A percentile compares a stretch with the other conserved stretches of the same genome.
Conservation (phyloP, 2,329 filamentous ascomycete genomes). For the Diaporthe nobilis region DNA sequence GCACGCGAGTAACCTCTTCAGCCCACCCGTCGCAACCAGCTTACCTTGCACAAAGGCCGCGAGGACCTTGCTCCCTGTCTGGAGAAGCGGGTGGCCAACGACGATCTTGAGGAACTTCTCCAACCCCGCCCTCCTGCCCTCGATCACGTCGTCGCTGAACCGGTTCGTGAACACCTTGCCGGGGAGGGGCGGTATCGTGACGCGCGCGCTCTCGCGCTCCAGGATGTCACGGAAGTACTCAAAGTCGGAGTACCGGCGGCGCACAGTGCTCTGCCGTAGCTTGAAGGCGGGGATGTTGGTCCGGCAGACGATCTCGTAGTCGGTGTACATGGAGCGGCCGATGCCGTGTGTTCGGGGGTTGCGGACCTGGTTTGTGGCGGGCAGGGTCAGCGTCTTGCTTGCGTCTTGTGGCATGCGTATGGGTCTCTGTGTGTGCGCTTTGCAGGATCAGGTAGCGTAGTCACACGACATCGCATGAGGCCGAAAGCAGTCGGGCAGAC, state of each 20-base stretch:
- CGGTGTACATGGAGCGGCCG: constrained; percentile 96
- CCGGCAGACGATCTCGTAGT: constrained; percentile 97
- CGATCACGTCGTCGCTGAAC: constrained; percentile 98
- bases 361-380: constrained; percentile 74
- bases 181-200: constrained; percentile 94
- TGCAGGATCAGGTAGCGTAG: background rate
- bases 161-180: constrained; percentile 99
- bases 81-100: constrained; percentile 93
- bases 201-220: constrained; percentile 92
- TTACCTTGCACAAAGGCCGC: constrained; percentile 96
- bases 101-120: constrained; percentile 98
- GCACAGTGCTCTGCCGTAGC: constrained; percentile 88
- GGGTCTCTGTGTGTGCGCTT: background rate
- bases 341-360: constrained; percentile 96
- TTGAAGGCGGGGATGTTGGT: constrained; percentile 99
- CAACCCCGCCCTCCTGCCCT: constrained; percentile 89
- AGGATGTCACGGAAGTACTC: constrained; percentile 99
- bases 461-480: background rate
- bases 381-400: background rate
- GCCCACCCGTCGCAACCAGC: constrained; percentile 48
- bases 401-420: background rate
- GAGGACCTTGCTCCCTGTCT: constrained; percentile 97
- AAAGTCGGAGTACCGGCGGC: constrained; percentile 96
- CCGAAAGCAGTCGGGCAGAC: background rate
- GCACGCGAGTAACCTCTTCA: background rate